Conservation (phyloP, 2,329 filamentous ascomycete genomes). For the Tolypocladium inflatum region DNA sequence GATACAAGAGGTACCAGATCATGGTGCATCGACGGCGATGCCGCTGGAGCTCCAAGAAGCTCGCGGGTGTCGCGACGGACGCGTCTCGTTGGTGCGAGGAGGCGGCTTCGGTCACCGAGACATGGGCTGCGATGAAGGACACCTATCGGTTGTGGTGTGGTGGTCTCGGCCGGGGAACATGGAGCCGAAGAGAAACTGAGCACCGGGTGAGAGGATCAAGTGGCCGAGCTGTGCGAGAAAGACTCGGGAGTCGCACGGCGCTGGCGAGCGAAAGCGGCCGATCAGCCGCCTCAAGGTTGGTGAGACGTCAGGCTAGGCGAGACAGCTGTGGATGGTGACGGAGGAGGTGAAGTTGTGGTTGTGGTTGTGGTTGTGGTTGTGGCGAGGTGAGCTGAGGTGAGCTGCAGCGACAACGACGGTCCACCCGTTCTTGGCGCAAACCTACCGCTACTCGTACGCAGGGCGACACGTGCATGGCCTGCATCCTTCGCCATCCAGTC, state of each 20-base stretch:
- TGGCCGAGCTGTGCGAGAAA: neutral
- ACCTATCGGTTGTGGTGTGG: neutral
- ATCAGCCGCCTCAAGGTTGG: neutral
- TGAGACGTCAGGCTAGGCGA: neutral
- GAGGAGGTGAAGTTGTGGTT: neutral
- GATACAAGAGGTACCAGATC: constrained; percentile 73
- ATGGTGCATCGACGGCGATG: constrained; percentile 23
- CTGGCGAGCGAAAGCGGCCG: neutral
- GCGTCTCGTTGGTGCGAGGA: neutral
- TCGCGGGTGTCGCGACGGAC: neutral
- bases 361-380: neutral
- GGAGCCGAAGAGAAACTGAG: too few relatives aligned
- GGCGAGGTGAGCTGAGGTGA: neutral
- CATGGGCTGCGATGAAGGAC: neutral
- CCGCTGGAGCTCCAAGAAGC: neutral
- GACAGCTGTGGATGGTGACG: neutral
- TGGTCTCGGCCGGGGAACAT: neutral
- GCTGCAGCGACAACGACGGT: neutral
- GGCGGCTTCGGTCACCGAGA: neutral
- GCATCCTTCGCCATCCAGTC: neutral
- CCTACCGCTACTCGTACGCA: neutral
- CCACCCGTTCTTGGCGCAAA: too few relatives aligned
- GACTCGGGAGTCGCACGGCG: neutral
- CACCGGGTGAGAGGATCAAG: neutral
- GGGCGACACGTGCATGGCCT: neutral